Evolutionary conservation across 2,329 filamentous ascomycete genomes (phyloP), one percentile per base, ranked within the genome.

Genomic region (Fusarium sp.): DNA sequence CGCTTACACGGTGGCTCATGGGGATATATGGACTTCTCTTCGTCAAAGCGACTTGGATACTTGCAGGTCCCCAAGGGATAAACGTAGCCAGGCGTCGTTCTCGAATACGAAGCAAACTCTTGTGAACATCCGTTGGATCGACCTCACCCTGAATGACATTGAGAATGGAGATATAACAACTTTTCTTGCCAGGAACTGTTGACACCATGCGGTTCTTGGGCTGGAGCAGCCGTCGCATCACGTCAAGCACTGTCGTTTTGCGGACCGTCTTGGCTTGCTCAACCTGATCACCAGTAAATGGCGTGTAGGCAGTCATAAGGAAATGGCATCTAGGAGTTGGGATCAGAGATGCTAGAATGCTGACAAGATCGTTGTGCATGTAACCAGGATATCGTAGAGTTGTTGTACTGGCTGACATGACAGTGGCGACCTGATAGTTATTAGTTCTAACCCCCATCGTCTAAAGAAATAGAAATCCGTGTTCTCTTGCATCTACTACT

Each of bases 191-290:
- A 2, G 95, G 94, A 60, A 94, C 92, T 24, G 96, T 97, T 25
- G 94, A 97, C 47, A 99, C 96, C 96, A 99, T 99, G 79, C 97
- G 91, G 82, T 99, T 99, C 86, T 99, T 99, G 41, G 96, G 96
- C 81, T 99, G 97, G 62, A 99, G 85, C 25, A 99, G 85, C 64
- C 96, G 88, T 61, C 96, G 90, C 96, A 99, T 99, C 68, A 99
- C 97, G 79, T 99, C 96, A 42, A 99, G 83, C 11, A 99, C 96
- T 2, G 96, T 99, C 4, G 97, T 99, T 83, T 98, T 99, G 67
- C 97, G 93, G 34, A 99, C 94, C 2, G 95, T 98, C 85, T 97
- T 98, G 59, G 95, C 96, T 80, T 97, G 93, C 78, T 98, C 95
- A 59, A 99, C 93, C 77, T 96, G 96, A 79, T 98, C 94, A 65